phyloP scores from a whole-genome alignment of 108 stramenopile genomes.

The Skeletonema marinoi region DNA sequence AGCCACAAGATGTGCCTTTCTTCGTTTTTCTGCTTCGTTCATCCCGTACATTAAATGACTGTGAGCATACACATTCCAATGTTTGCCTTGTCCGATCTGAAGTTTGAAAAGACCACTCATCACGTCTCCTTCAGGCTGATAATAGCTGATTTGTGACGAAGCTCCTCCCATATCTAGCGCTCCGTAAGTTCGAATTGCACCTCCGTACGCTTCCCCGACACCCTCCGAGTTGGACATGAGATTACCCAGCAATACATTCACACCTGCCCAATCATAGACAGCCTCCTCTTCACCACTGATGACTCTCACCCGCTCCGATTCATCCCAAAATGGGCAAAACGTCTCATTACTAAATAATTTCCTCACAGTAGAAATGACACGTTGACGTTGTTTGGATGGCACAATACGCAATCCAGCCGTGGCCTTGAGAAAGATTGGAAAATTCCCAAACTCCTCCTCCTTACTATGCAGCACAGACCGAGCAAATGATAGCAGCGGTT shows the following conservation, averaged over 20 bases:
- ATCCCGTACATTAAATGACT: slow-evolving; percentile 89
- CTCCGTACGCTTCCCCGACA: slow-evolving; percentile 39
- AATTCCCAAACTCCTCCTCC: slow-evolving; percentile 59
- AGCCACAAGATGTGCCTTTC: slow-evolving; percentile 51
- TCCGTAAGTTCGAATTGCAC: slow-evolving; percentile 67
- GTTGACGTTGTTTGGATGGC: slow-evolving; percentile 57
- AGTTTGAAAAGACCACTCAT: slow-evolving; percentile 84
- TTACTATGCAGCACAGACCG: slow-evolving; percentile 75
- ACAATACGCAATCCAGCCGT: slow-evolving; percentile 86
- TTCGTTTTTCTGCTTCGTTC: slow-evolving; percentile 58
- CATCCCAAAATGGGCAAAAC: slow-evolving; percentile 82
- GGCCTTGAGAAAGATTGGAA: slow-evolving; percentile 92
- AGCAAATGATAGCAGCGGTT: slow-evolving; percentile 87
- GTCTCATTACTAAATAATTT: slow-evolving; percentile 62
- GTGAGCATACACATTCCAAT: slow-evolving; percentile 93
- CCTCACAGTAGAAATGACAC: slow-evolving; percentile 67
- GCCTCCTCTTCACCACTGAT: slow-evolving; percentile 93
- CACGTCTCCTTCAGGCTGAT: slow-evolving; percentile 82
- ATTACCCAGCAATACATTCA: slow-evolving; percentile 80
- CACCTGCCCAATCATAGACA: slow-evolving; percentile 90
- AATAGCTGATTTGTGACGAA: slow-evolving; percentile 85
- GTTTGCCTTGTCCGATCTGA: slow-evolving; percentile 80
- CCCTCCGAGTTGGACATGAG: slow-evolving; percentile 72
- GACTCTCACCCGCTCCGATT: slow-evolving; percentile 76
- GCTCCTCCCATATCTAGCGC: slow-evolving; percentile 92